A percentile compares a stretch with the other conserved stretches of the same genome.
These are phyloP conservation scores for Spergularia bocconei DNA, from an alignment of 148 eudicot species.

Conservation along the genomic window DNA sequence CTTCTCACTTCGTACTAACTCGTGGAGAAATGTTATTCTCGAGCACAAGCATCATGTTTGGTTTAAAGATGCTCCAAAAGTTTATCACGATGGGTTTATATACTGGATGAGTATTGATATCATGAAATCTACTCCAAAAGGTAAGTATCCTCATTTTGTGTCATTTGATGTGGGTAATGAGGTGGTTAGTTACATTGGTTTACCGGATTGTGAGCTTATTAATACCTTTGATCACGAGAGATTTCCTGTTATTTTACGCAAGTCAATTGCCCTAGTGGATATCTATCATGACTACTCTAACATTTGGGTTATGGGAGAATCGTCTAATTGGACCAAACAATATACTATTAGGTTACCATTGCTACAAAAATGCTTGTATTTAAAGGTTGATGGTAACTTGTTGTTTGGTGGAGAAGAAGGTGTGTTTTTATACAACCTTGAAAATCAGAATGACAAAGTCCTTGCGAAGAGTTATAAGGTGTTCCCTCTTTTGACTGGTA, in stretches of 20 bases:
- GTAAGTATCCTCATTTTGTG: conserved; percentile 14
- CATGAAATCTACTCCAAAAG: neutral
- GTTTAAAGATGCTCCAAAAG: conserved; percentile 6
- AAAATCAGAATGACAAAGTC: conserved; percentile 1
- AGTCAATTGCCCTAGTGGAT: conserved; percentile 11
- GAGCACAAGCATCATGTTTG: neutral
- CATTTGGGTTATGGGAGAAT: conserved; percentile 14
- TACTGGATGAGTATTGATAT: conserved; percentile 16
- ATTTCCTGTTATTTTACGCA: neutral
- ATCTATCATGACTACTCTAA: neutral
- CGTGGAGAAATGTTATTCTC: neutral
- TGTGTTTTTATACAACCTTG: conserved; percentile 16
- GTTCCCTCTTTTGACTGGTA: conserved; percentile 1
- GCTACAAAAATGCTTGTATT: neutral
- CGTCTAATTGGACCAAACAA: neutral
- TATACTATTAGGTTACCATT: neutral
- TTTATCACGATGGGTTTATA: conserved; percentile 8
- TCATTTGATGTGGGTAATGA: conserved; percentile 19
- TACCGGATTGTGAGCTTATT: conserved; percentile 6
- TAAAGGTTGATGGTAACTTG: conserved; percentile 14
- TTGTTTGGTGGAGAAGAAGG: conserved; percentile 9
- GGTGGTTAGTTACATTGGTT: neutral
- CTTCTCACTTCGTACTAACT: conserved; percentile 9
- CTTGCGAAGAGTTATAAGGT: conserved; percentile 16
- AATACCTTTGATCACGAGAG: neutral